Evolutionary conservation across 2,329 filamentous ascomycete genomes (phyloP), one percentile per base, ranked within the genome.

Genomic region (Zalaria obscura): DNA sequence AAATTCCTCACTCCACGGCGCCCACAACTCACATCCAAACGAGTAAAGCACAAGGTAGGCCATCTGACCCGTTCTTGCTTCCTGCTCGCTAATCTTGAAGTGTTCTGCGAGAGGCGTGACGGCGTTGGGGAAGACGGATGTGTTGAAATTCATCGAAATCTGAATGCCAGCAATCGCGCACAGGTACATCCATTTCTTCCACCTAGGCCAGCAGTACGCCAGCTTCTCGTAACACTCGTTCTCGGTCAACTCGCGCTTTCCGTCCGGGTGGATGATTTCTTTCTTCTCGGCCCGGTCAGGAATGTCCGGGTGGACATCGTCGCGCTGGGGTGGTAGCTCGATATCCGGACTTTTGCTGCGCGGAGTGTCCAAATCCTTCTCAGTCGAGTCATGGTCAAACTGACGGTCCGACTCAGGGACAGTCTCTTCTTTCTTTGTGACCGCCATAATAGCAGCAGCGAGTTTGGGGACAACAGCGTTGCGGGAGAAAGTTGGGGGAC

Each of bases 21-120:
- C 71, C 70, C 70, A 74, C 2, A 74, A 65, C 49, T 64, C 60
- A 41, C 64, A 64, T 3, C 61, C 62, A 47, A 75, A 72, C 7
- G 67, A 68, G 47, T 74, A 75, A 18, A 78, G 60, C 39, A 91
- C 71, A 33, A 93, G 63, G 63, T 89, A 91, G 47, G 87, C 75
- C 63, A 83, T 80, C 45, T 83, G 81, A 55, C 84, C 84, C 43
- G 75, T 73, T 41, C 83, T 75, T 4, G 79, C 83, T 3, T 73
- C 76, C 57, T 85, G 80, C 27, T 65, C 64, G 46, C 76, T 80
- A 46, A 89, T 78, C 37, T 63, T 50, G 49, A 83, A 91, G 46
- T 86, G 71, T 18, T 78, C 65, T 0, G 73, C 66, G 7, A 72
- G 60, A 8, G 56, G 57, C 2, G 42, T 46, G 8, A 69, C 60